A percentile compares a stretch with the other conserved stretches of the same genome.
Conservation (phyloP, 805 yeast species). For the Hanseniaspora jakobsenii region DNA sequence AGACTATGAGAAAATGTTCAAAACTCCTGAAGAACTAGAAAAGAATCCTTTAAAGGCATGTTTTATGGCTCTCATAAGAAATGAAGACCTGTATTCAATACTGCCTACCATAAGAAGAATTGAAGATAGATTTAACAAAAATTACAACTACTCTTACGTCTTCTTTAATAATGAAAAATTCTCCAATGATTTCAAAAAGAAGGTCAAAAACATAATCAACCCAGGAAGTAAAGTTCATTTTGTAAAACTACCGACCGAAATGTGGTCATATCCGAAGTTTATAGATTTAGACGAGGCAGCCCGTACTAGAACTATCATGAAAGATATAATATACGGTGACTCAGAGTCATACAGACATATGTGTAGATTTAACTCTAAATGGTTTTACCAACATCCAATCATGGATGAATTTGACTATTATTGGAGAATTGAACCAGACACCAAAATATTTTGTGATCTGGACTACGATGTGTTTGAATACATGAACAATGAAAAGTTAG, state of each 20-base stretch:
- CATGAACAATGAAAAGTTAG: conserved; percentile 63
- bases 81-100: conserved; percentile 48
- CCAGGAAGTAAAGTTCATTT: conserved; percentile 50
- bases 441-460: conserved; percentile 61
- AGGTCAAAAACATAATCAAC: conserved; percentile 42
- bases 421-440: conserved; percentile 88
- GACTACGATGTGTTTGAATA: conserved; percentile 68
- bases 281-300: conserved; percentile 66
- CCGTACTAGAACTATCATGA: conserved; percentile 47
- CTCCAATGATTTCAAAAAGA: conserved; percentile 52
- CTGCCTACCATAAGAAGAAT: conserved; percentile 52
- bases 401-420: conserved; percentile 65
- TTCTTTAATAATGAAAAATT: conserved; percentile 75
- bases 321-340: conserved; percentile 60
- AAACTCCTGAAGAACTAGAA: conserved; percentile 1
- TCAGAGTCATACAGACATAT: conserved; percentile 71
- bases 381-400: conserved; percentile 61
- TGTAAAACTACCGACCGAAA: conserved; percentile 61
- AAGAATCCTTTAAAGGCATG: conserved; percentile 26
- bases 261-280: conserved; percentile 79
- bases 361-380: conserved; percentile 83
- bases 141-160: conserved; percentile 82
- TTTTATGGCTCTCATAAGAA: conserved; percentile 53
- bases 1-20: conserved; percentile 11
- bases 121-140: conserved; percentile 68